Evolutionary conservation across 2,329 filamentous ascomycete genomes (phyloP).

Genomic region (Diaporthe nobilis): DNA sequence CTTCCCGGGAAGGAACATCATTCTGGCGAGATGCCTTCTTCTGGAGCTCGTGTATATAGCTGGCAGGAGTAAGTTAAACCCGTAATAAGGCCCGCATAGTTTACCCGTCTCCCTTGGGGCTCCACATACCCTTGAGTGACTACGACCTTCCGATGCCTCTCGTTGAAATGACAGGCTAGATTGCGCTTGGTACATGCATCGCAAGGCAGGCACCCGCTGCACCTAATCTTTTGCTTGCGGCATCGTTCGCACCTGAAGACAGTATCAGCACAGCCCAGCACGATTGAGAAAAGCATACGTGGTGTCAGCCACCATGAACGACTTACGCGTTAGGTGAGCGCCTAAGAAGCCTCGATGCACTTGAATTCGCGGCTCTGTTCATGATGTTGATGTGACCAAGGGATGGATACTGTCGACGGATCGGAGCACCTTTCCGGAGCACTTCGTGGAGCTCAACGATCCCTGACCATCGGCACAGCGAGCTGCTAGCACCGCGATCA

Average conservation of each 20-base stretch:
- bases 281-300: not conserved
- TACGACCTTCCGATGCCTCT: slow-evolving; percentile 62
- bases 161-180: slow-evolving; percentile 58
- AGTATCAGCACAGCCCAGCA: slow-evolving; percentile 29
- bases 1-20: not conserved
- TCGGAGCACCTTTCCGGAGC: not conserved
- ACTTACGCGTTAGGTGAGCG: slow-evolving; percentile 22
- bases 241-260: slow-evolving; percentile 58
- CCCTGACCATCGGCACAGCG: not conserved
- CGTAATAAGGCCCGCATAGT: too few species aligned
- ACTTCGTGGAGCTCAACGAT: not conserved
- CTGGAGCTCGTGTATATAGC: slow-evolving; percentile 22
- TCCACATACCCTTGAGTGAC: slow-evolving; percentile 60
- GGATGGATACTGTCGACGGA: not conserved
- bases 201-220: slow-evolving; percentile 58
- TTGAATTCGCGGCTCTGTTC: slow-evolving; percentile 7
- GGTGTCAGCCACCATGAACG: too few species aligned
- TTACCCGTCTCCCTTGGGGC: not conserved
- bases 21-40: slow-evolving; percentile 1
- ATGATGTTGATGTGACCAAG: not conserved
- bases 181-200: slow-evolving; percentile 59
- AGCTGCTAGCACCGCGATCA: slow-evolving; percentile 6
- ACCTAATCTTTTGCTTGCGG: slow-evolving; percentile 61
- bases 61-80: not conserved
- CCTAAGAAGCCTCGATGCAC: slow-evolving; percentile 4